These are phyloP conservation scores for Lanmaoa rubissima DNA, from an alignment of 768 basidiomycete genomes.

Conservation along the genomic window DNA sequence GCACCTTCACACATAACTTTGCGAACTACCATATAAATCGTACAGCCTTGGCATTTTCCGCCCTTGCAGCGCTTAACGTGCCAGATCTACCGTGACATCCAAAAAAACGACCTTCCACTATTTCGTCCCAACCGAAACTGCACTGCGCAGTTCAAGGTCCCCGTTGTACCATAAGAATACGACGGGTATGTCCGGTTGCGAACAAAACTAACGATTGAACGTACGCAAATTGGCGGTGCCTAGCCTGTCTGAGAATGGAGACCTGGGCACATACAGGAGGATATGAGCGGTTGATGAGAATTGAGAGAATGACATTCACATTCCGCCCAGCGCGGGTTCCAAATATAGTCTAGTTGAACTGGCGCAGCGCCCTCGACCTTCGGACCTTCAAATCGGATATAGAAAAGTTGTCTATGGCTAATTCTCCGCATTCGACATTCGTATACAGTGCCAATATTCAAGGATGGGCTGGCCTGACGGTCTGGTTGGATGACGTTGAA, in stretches of 20 bases:
- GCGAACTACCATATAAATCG: neutral
- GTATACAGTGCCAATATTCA: neutral
- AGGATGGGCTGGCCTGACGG: too few species aligned
- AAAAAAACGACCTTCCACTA: too few species aligned
- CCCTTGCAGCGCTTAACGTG: too few species aligned
- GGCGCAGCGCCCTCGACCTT: neutral
- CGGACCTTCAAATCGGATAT: neutral
- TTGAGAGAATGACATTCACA: neutral
- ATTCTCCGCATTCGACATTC: neutral
- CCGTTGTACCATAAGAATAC: too few species aligned
- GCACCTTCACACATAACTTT: neutral
- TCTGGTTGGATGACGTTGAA: too few species aligned
- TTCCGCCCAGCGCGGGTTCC: neutral
- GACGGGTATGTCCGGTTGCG: neutral
- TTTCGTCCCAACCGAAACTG: too few species aligned
- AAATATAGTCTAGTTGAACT: neutral
- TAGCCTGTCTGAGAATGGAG: neutral
- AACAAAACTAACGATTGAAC: neutral
- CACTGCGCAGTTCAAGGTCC: neutral
- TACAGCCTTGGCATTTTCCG: neutral
- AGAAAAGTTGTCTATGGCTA: neutral
- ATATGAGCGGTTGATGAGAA: neutral
- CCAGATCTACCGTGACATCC: too few species aligned
- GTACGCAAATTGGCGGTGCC: neutral
- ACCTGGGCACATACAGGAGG: too few species aligned